Base-by-base conservation (phyloP, 306 rosid species). In the Cicer arietinum region DNA sequence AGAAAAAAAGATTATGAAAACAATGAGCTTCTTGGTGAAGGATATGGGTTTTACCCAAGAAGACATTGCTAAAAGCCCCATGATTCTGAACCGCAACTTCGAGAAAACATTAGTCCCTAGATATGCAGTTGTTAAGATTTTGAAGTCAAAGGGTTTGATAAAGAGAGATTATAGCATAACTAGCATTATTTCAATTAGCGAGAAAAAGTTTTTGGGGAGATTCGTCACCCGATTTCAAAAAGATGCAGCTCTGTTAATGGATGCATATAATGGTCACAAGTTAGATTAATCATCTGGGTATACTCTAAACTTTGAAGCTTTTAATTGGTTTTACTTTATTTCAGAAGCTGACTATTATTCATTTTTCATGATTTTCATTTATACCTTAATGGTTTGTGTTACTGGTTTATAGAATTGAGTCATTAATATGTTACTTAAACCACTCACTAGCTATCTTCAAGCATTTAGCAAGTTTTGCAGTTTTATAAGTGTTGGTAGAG, bases 81-180 rank as follows among this genome's bases (percentile, higher is more conserved):
- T 0, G 8, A 2, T 82, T 67, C 16, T 82, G 7, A 6, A 1
- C 12, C 50, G 10, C 25, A 77, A 64, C 64, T 75, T 87, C 71
- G 82, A 85, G 79, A 82, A 63, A 64, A 64, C 71, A 46, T 22
- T 80, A n/a, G 76, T 74, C 2, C 85, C 91, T 8, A 85, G 89
- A 72, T 82, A 68, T 66, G 80, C 87, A 9, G 87, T 87, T 37
- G 7, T 87, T 44, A 57, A 79, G 47, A 10, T 73, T 67, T 76
- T 87, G 44, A 46, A 54, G 43, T 25, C 56, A 3, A 73, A 50
- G 70, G 77, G 74, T 63, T 67, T 75, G 74, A 6, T 62, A 2
- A 76, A 52, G 74, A 54, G 69, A 0, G 72, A 52, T 56, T 20
- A 70, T 40, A 0, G 10, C 18, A 2, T 70, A 37, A 1, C 41